Evolutionary conservation across 495 filamentous ascomycete species (phyloP).

Genomic region (Penicillium robsamsonii): DNA sequence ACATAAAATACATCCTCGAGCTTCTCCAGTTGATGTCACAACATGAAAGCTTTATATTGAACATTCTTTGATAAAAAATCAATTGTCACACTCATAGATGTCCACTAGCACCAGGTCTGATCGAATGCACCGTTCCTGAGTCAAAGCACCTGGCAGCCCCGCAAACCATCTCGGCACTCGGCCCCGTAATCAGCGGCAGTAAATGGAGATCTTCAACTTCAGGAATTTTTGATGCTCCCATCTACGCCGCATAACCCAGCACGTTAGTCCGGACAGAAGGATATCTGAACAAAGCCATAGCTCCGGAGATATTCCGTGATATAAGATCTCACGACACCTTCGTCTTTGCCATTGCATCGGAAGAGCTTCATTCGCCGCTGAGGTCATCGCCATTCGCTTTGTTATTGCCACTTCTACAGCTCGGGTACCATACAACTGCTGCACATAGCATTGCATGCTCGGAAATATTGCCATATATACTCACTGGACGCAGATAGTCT

Average conservation of each 20-base stretch:
- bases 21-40: not conserved
- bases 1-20: conserved; percentile 6
- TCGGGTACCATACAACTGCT: not conserved
- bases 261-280: conserved; percentile 25
- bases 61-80: not conserved
- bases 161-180: conserved; percentile 12
- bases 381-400: conserved; percentile 13
- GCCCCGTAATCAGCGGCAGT: conserved; percentile 10
- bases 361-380: conserved; percentile 5
- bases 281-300: conserved; percentile 16
- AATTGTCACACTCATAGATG: not conserved
- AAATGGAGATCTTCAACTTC: conserved; percentile 14
- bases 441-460: not conserved
- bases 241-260: conserved; percentile 48
- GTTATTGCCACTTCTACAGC: not conserved
- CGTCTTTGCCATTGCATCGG: not conserved
- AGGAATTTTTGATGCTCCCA: conserved; percentile 31
- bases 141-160: not conserved
- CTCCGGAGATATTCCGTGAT: not conserved
- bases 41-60: not conserved
- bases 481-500: not conserved
- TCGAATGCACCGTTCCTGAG: not conserved
- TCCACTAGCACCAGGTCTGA: not conserved
- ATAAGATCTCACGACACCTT: not conserved
- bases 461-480: not conserved